phyloP scores from a whole-genome alignment of 2,329 filamentous ascomycete genomes.

The Aspergillus japonicus region DNA sequence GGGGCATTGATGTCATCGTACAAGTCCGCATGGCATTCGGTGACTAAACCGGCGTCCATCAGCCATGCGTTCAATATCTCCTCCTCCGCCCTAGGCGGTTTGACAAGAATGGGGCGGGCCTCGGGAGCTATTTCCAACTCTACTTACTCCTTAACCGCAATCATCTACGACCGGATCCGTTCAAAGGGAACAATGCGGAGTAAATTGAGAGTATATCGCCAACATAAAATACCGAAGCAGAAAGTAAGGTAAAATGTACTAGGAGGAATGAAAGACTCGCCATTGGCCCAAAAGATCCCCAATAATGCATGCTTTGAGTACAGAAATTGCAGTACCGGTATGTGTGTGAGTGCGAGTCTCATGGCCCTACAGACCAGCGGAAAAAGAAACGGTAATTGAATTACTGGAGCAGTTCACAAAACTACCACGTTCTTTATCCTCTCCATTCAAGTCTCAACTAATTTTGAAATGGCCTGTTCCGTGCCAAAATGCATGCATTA shows the following conservation, averaged over 20 bases:
- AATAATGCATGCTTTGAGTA: constrained; percentile 12
- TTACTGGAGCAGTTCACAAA: constrained; percentile 7
- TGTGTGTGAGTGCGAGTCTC: background rate
- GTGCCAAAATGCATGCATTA: background rate
- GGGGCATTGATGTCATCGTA: background rate
- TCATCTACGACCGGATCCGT: background rate
- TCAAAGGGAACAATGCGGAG: no score
- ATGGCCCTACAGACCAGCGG: background rate
- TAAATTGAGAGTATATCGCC: no score
- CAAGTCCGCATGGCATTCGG: background rate
- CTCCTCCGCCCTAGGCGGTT: background rate
- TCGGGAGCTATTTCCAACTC: background rate
- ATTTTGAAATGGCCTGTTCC: background rate
- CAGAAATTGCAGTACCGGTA: background rate
- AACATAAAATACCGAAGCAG: no score
- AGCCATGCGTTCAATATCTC: background rate
- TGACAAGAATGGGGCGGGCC: background rate
- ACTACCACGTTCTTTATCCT: constrained; percentile 11
- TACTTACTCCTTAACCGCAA: background rate
- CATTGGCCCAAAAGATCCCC: background rate
- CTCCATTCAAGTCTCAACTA: background rate
- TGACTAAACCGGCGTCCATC: no score
- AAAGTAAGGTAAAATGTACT: no score
- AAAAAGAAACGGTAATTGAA: background rate
- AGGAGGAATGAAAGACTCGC: background rate